Evolutionary conservation across 2,329 filamentous ascomycete genomes (phyloP), one percentile per base, ranked within the genome.

Genomic region (Pyricularia grisea): DNA sequence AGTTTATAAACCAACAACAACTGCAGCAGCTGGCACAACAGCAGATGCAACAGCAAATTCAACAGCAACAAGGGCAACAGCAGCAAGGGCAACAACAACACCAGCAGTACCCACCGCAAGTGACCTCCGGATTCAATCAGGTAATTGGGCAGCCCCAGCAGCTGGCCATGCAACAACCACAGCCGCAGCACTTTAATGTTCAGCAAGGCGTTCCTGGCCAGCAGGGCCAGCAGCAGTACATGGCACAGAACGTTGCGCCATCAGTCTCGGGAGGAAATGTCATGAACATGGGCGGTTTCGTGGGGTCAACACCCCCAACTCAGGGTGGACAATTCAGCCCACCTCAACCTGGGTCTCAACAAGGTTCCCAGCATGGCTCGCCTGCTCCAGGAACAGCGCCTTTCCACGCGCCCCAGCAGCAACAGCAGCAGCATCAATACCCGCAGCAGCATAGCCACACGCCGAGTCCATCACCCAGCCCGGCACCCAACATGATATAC

Each of bases 31-130:
- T 28, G 17, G 42, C 23, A 1, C 31, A 64, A 4, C 55, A 50
- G 3, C 65, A 72, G 64, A 68, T 69, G 23, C 66, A 70, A 42
- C 70, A 71, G 67, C 68, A 72, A 30, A 68, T 69, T 20, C 66
- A 70, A 42, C 70, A 71, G 67, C 68, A 72, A 30, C 69, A 71
- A 14, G 67, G 70, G 0, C 50, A 60, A 7, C 65, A 66, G 67
- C 42, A 25, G n/a, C n/a, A n/a, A n/a, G n/a, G n/a, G 67, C 68
- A 72, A 30, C 69, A 71, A 14, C 50, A 60, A 7, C 65, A 66
- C 58, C 42, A 25, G n/a, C 64, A 69, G 50, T 61, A 23, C 33
- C 64, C 31, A n/a, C 67, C 20, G 12, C n/a, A n/a, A 30, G 27
- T 58, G 50, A 23, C n/a, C 23, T 55, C 30, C 25, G 14, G 25